Percentiles rank a stretch among this genome's conserved stretches.
These are phyloP conservation scores for Neonothopanus nambi DNA, from an alignment of 1,284 basidiomycete species.

Conservation along the genomic window DNA sequence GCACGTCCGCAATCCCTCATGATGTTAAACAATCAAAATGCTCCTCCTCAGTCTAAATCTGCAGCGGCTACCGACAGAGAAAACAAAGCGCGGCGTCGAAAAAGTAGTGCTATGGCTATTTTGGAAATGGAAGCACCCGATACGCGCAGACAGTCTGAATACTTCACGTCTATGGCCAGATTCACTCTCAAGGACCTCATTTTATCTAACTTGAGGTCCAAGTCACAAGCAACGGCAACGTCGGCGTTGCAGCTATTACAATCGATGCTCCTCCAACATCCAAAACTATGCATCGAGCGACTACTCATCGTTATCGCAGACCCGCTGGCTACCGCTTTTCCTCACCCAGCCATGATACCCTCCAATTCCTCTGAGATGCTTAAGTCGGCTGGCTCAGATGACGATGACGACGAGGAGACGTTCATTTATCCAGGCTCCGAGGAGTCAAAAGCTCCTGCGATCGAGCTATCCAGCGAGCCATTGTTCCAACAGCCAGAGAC, in stretches of 20 bases:
- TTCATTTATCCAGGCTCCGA: slow-evolving; percentile 66
- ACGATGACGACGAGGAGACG: slow-evolving; percentile 62
- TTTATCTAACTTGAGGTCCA: slow-evolving; percentile 74
- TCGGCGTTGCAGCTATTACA: slow-evolving; percentile 81
- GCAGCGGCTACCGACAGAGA: slow-evolving; percentile 28
- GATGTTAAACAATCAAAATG: slow-evolving; percentile 39
- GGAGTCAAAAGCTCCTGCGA: slow-evolving; percentile 24
- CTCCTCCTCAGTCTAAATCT: slow-evolving; percentile 36
- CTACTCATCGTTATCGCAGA: slow-evolving; percentile 73
- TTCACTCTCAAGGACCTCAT: slow-evolving; percentile 91
- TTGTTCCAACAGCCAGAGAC: slow-evolving; percentile 63
- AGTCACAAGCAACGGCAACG: slow-evolving; percentile 61
- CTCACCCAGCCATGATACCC: slow-evolving; percentile 51
- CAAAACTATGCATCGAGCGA: slow-evolving; percentile 62
- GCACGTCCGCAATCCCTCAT: slow-evolving; percentile 49
- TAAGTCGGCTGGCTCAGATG: slow-evolving; percentile 16
- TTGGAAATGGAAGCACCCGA: slow-evolving; percentile 82
- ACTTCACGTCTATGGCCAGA: slow-evolving; percentile 82
- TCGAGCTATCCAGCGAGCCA: slow-evolving; percentile 25
- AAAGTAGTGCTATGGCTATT: slow-evolving; percentile 83
- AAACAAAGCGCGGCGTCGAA: slow-evolving; percentile 57
- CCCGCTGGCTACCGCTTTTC: slow-evolving; percentile 72
- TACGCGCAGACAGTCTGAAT: slow-evolving; percentile 66
- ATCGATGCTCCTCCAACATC: slow-evolving; percentile 72
- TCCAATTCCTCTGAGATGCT: slow-evolving; percentile 19